Evolutionary conservation across 352 stramenopile genomes (phyloP), one percentile per base, ranked within the genome.

Genomic region (Phytopythium vexans): DNA sequence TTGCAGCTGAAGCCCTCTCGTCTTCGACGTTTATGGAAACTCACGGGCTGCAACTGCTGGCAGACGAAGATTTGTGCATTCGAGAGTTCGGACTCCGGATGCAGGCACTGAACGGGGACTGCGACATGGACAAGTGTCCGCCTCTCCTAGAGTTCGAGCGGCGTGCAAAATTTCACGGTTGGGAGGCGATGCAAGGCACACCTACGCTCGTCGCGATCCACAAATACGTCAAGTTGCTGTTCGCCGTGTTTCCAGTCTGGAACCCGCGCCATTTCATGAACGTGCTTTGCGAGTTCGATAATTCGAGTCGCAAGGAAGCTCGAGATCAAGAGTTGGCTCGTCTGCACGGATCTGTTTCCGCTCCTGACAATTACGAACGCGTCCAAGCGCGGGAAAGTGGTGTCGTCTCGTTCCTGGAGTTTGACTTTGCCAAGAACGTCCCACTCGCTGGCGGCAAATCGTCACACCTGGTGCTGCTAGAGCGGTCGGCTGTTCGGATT

Each of bases 201-300:
- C 66, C 68, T 0, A 38, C 43, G 8, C 45, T 36, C 1, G 53
- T 81, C 3, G 82, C 82, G 2, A 63, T 62, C 16, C 82, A 95
- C 49, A 87, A 86, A 44, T 94, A 92, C 64, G 59, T 92, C 16
- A 95, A 95, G 48, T 48, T 93, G 16, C 49, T 92, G 41, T 79
- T 93, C 44, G 72, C 80, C 3, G 48, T 92, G 1, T 91, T 93
- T 34, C 79, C 78, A 3, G 62, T 75, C 21, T 89, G 77, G 81
- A 81, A 89, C 56, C 81, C 82, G 2, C 54, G 70, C 31, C 62
- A 82, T 38, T 60, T 88, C 27, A 42, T 92, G 8, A 61, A 70
- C n/a, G 55, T 67, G 3, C 44, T 92, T 7, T 67, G 60, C 0
- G 76, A 80, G 2, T 80, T 75, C 41, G 62, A 49, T 9, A 67